A percentile compares a stretch with the other conserved stretches of the same genome.
Conservation (phyloP, 345 rosid species). For the Acer yangbiense region DNA sequence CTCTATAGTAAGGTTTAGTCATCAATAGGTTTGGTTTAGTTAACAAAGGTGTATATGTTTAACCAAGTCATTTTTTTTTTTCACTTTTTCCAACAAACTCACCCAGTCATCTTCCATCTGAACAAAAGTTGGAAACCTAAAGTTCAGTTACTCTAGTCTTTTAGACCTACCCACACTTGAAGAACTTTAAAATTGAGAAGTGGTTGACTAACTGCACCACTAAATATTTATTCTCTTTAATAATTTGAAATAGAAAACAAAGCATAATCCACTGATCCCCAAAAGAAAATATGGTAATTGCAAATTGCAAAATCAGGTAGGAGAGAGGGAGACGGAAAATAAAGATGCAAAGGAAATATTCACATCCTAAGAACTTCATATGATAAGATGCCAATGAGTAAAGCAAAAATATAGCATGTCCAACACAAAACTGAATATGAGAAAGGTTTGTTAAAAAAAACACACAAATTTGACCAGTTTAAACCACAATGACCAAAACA, state of each 20-base stretch:
- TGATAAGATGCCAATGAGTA: neutral
- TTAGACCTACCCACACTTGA: neutral
- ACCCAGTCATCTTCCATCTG: neutral
- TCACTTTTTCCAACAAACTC: neutral
- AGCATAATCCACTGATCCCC: neutral
- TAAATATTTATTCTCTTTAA: neutral
- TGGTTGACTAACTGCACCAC: neutral
- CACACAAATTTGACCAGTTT: neutral
- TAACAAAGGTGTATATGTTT: too few relatives aligned
- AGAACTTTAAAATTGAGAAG: neutral
- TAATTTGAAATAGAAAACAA: neutral
- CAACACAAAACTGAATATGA: neutral
- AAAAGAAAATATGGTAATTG: neutral
- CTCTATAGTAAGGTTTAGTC: too few relatives aligned
- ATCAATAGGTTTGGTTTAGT: too few relatives aligned
- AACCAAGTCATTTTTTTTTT: neutral
- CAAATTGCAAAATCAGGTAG: neutral
- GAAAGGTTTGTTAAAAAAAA: neutral
- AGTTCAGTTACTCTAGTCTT: neutral
- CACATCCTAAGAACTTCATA: slow-evolving; percentile 5
- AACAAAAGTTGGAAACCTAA: neutral
- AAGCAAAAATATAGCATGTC: neutral
- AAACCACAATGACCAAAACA: neutral
- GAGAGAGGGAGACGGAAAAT: neutral
- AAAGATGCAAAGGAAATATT: neutral